Evolutionary conservation across 108 stramenopile species (phyloP), one percentile per base, ranked within the genome.

Genomic region (Phaeodactylum tricornutum): DNA sequence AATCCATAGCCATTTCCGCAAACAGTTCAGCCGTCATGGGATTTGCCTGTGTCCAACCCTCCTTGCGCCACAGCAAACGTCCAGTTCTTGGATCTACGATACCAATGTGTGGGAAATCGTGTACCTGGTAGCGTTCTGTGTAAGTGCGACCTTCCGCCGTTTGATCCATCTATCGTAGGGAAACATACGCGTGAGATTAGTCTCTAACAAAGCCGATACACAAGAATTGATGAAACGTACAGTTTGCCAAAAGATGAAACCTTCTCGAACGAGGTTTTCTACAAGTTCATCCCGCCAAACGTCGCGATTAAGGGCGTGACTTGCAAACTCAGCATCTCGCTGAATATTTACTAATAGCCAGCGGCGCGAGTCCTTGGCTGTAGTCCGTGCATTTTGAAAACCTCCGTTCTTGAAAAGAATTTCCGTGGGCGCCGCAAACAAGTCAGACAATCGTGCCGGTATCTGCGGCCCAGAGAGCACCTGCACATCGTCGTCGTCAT

Each of bases 261-360:
- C 90, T 44, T 86, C 87, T 33, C 86, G 66, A 27, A 97, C 68
- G 16, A 97, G 58, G 54, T 87, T 89, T 61, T 89, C 90, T n/a
- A 95, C 87, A 7, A 94, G 66, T 64, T 97, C 96, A 56, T 95
- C 89, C 28, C 82, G 60, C 93, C 93, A 97, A 6, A 91, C 88
- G 71, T 96, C 96, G n/a, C 93, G 64, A 63, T 97, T 97, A 52
- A 97, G 49, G 1, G 89, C 81, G 66, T 97, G 93, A 56, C 85
- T 87, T 0, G 84, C 68, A 68, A 93, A 97, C 29, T 89, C 93
- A 6, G 53, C 55, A 53, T 92, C 84, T 22, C 59, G 53, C 62
- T 94, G 94, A 6, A 97, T 59, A 74, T 94, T 94, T 43, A 95
- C 87, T 53, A 97, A 46, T 14, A 97, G 46, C 93, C 93, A 97